Evolutionary conservation across 1,284 basidiomycete genomes (phyloP).

Genomic region (Rhodofomes roseus): DNA sequence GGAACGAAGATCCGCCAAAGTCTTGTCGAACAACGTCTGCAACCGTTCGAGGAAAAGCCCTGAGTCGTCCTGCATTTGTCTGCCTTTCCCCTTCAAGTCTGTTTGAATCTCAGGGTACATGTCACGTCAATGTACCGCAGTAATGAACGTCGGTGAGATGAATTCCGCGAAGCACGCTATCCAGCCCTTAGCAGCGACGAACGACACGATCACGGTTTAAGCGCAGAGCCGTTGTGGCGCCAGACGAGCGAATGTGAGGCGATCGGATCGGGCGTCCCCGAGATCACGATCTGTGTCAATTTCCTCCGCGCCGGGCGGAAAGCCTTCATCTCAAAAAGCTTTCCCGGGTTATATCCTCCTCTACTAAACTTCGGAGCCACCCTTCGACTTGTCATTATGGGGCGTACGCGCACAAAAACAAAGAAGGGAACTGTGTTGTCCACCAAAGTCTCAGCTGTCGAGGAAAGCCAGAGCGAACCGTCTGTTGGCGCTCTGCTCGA

Average conservation of each 20-base stretch:
- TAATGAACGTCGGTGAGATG: not conserved
- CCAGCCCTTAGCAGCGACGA: too few relatives aligned
- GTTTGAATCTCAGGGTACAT: not conserved
- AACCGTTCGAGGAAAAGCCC: constrained; percentile 56
- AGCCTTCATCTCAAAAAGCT: too few relatives aligned
- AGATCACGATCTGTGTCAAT: constrained; percentile 8
- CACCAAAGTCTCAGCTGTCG: constrained; percentile 31
- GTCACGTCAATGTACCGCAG: not conserved
- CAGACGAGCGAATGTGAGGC: not conserved
- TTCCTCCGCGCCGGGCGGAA: not conserved
- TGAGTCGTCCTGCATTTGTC: constrained; percentile 33
- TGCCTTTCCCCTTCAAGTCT: constrained; percentile 13
- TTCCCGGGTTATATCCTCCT: not conserved
- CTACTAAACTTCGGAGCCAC: not conserved
- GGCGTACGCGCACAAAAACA: constrained; percentile 55
- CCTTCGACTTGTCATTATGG: constrained; percentile 40
- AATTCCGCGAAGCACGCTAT: not conserved
- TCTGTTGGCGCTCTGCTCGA: constrained; percentile 54
- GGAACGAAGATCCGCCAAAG: constrained; percentile 47
- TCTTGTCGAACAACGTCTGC: constrained; percentile 56
- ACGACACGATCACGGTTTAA: too few relatives aligned
- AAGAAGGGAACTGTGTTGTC: constrained; percentile 39
- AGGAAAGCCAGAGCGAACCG: constrained; percentile 32
- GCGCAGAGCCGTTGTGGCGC: too few relatives aligned
- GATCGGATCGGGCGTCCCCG: constrained; percentile 1